A percentile compares a stretch with the other conserved stretches of the same genome.
Conservation (phyloP, 768 basidiomycete species). For the Lactifluus rugatus region DNA sequence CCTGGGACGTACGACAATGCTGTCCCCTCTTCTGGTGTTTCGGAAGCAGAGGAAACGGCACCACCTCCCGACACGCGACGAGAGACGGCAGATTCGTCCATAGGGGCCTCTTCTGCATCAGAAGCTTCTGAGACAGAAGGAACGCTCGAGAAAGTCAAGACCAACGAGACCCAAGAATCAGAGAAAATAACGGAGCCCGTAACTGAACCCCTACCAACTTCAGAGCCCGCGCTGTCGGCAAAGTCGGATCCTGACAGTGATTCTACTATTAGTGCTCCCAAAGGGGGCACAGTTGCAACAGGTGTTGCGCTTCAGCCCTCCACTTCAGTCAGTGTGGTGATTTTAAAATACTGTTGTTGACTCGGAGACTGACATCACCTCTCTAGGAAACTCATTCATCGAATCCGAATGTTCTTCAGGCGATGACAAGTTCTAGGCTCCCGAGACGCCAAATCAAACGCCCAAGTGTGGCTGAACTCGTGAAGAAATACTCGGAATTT, state of each 20-base stretch:
- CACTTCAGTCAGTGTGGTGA: slow-evolving; percentile 17
- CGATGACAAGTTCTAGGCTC: slow-evolving; percentile 41
- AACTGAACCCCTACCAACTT: not conserved
- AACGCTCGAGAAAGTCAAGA: slow-evolving; percentile 21
- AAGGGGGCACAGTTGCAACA: slow-evolving; percentile 11
- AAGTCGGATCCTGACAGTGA: slow-evolving; percentile 71
- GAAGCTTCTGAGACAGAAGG: slow-evolving; percentile 61
- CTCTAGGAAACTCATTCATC: not conserved
- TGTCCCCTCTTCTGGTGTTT: slow-evolving; percentile 54
- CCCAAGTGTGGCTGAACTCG: slow-evolving; percentile 74
- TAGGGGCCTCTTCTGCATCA: slow-evolving; percentile 53
- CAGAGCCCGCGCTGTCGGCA: slow-evolving; percentile 11
- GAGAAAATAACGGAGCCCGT: not conserved
- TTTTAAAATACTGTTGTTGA: too few species aligned
- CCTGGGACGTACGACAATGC: slow-evolving; percentile 42
- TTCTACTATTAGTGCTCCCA: slow-evolving; percentile 67
- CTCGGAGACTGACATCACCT: not conserved
- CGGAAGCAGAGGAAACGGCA: slow-evolving; percentile 62
- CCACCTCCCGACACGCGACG: slow-evolving; percentile 34
- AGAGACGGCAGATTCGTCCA: slow-evolving; percentile 44
- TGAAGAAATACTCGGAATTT: slow-evolving; percentile 72
- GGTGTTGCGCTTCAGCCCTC: not conserved
- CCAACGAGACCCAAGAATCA: slow-evolving; percentile 13
- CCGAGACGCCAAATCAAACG: slow-evolving; percentile 49
- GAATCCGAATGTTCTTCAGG: slow-evolving; percentile 19